Conservation (phyloP, 495 filamentous ascomycete genomes). For the Ramalina intermedia region DNA sequence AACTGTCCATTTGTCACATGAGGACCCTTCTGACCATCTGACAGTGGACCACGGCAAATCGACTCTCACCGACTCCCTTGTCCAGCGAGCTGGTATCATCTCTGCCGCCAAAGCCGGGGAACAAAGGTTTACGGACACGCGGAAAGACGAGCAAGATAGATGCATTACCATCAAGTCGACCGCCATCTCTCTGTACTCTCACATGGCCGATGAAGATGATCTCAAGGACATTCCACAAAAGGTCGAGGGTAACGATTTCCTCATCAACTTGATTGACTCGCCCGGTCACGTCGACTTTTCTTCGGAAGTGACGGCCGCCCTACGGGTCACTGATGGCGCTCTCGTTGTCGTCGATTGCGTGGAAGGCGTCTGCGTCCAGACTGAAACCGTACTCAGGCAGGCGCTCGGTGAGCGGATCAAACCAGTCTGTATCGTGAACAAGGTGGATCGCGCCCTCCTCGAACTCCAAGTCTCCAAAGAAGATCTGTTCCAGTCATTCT, state of each 20-base stretch:
- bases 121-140: slow-evolving; percentile 90
- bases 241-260: slow-evolving; percentile 82
- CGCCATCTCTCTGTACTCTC: slow-evolving; percentile 94
- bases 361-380: slow-evolving; percentile 99
- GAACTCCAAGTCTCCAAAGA: slow-evolving; percentile 97
- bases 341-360: slow-evolving; percentile 99
- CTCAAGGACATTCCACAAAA: slow-evolving; percentile 88
- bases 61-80: slow-evolving; percentile 95
- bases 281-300: slow-evolving; percentile 99
- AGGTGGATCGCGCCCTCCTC: slow-evolving; percentile 97
- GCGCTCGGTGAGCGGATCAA: slow-evolving; percentile 99
- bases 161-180: slow-evolving; percentile 99
- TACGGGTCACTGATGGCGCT: slow-evolving; percentile 99
- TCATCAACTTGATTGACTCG: slow-evolving; percentile 99
- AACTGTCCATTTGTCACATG: not conserved
- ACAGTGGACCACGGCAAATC: slow-evolving; percentile 98
- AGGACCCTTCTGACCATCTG: not conserved
- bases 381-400: slow-evolving; percentile 98
- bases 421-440: slow-evolving; percentile 98
- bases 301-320: slow-evolving; percentile 96
- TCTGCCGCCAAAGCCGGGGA: slow-evolving; percentile 95
- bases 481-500: slow-evolving; percentile 99
- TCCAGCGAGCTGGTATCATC: slow-evolving; percentile 99
- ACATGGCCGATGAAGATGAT: slow-evolving; percentile 68
- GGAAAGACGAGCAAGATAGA: slow-evolving; percentile 95